Base-by-base conservation (phyloP, 768 basidiomycete genomes). In the Termitomyces sp. region DNA sequence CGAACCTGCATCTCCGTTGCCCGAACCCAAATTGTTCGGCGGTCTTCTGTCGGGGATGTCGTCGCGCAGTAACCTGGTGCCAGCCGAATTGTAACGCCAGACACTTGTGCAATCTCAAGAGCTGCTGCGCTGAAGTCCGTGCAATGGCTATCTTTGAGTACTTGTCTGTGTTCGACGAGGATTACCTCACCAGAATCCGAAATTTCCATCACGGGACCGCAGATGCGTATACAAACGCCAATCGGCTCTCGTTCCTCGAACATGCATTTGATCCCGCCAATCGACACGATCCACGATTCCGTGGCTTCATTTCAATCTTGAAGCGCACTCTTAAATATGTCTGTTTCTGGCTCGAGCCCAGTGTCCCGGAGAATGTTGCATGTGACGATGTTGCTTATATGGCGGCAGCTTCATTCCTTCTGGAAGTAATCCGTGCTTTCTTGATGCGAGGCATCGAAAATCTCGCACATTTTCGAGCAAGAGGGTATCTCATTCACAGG, bases 121-220 rank as follows among this genome's bases (percentile, higher is more conserved):
- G 20, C 13, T 62, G 61, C 35, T 62, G 61, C 46, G 8, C 58
- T 1, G 52, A 59, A 30, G 57, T 56, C n/a, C 61, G 61, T 38
- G 61, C 57, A 16, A 56, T 62, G 50, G 61, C 58, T 5, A 59
- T 59, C 26, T 62, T 59, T n/a, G 54, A 62, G 32, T 38, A 59
- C 23, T 50, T 62, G 6, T 50, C 61, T 23, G 33, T 35, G 0
- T 62, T 62, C 38, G 61, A 62, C 36, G 28, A 56, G 16, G 47
- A 47, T 12, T 62, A 55, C n/a, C 52, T 58, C 23, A 28, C 28
- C 16, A 48, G 51, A 26, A 14, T 61, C 26, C 40, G 20, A 26
- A 41, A 54, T 41, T 46, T 53, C 30, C 43, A 54, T 32, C 46
- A 13, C 14, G 51, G 46, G 7, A 20, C 41, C 40, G 36, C 23